Evolutionary conservation across 148 eudicot species (phyloP).

Genomic region (Nyssa sinensis): DNA sequence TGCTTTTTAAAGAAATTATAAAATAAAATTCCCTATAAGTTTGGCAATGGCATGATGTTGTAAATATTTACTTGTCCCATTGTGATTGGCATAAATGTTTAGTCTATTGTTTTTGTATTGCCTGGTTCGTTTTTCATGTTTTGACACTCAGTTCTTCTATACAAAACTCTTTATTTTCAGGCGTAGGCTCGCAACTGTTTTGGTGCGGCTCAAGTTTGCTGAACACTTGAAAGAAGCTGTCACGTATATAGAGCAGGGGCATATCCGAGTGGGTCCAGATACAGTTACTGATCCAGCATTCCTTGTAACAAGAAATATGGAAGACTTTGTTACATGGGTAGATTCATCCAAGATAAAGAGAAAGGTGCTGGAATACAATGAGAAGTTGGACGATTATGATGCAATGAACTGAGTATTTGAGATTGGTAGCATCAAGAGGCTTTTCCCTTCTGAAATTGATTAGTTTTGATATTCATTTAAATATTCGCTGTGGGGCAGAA

Average conservation of each 20-base stretch:
- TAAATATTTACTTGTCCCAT: not conserved
- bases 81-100: not conserved
- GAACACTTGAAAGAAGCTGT: slow-evolving; percentile 86
- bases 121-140: not conserved
- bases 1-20: not conserved
- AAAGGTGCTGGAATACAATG: slow-evolving; percentile 73
- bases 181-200: slow-evolving; percentile 63
- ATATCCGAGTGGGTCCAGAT: slow-evolving; percentile 91
- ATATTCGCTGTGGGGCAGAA: no score
- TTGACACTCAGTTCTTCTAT: not conserved
- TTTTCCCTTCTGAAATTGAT: no score
- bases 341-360: slow-evolving; percentile 83
- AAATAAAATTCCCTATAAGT: not conserved
- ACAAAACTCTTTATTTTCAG: slow-evolving; percentile 34
- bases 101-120: not conserved
- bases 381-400: slow-evolving; percentile 85
- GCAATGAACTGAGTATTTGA: slow-evolving; percentile 39
- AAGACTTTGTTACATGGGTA: slow-evolving; percentile 95
- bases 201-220: slow-evolving; percentile 68
- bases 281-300: slow-evolving; percentile 92
- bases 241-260: slow-evolving; percentile 92
- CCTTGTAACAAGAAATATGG: slow-evolving; percentile 94
- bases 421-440: no score
- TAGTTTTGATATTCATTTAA: no score
- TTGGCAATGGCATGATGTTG: not conserved